Base-by-base conservation (phyloP, 805 yeast genomes). In the Isabelozyma rhagii region DNA sequence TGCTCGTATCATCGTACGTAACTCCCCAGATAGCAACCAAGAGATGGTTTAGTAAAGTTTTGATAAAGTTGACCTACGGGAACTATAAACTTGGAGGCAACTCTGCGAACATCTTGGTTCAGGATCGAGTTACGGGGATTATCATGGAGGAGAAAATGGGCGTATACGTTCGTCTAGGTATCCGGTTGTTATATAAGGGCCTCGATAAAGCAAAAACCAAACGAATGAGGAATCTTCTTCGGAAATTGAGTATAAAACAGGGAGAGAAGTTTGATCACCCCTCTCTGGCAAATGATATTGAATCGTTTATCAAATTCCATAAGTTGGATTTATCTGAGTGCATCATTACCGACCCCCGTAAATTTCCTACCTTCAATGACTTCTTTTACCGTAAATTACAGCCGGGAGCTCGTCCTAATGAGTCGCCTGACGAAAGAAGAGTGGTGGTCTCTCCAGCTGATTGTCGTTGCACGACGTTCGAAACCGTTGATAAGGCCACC, bases 131-230 rank as follows among this genome's bases (percentile, higher is more conserved):
- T 14, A 85, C 97, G 0, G 99, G 99, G 0, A 79, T 89, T 43
- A 82, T 93, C n/a, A 67, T 87, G 61, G 98, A 93, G 63, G 99
- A 93, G 60, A 90, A 90, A 59, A 93, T 94, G 88, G 85, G 92
- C 50, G 82, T 88, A 1, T 89, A 89, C 59, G 94, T 94, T 9
- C 75, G 97, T 45, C 63, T 94, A 38, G 99, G 98, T 0, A 93
- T 93, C 47, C 68, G 97, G 42, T 68, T 93, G 42, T 71, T 93
- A 2, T 93, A 93, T 67, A 82, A 85, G 58, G 93, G 96, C 1
- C 79, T 85, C 52, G 80, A 79, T 50, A 74, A 76, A 42, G 84
- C 87, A 3, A 85, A 81, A 54, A 69, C 80, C 2, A 83, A 74
- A 52, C 73, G 84, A 53, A 78, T 89, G 39, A 78, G 86, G 47